Base-by-base conservation (phyloP, 192 early-diverging fungal genomes). In the Coemansia sp. region DNA sequence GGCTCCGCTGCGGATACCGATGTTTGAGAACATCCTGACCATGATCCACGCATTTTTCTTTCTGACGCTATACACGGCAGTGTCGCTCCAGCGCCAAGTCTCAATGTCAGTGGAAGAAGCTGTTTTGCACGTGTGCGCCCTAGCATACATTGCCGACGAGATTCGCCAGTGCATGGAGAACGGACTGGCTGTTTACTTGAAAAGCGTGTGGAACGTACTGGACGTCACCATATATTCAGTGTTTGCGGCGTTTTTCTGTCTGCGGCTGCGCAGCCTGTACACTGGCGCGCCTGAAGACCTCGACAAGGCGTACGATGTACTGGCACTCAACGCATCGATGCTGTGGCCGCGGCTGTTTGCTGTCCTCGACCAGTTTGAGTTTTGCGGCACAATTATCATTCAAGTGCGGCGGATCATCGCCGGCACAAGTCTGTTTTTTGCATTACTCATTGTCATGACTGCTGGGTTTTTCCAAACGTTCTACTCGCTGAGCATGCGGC, bases 391-490 rank as follows among this genome's bases (percentile, higher is more conserved):
- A 3, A 65, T 75, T 20, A 75, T 75, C 23, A 75, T 75, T 3
- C 73, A 75, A 55, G 67, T 75, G 12, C 66, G 67, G 1, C 51
- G 67, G 37, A 75, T 75, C 17, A 68, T 75, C 36, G 57, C 66
- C 0, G 66, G 67, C 4, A 75, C 73, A 47, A 70, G 73, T 18
- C 36, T 75, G 59, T 75, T 75, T 47, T 68, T 75, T 70, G 73
- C 60, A 15, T 38, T 75, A 24, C 62, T 75, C 11, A 49, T 75
- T 31, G 73, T 69, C 24, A 66, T 75, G 63, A 69, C 67, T 34
- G 53, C 60, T 15, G 73, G 73, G 7, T 75, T 75, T 40, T 75
- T 75, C 48, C 73, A 75, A 42, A 75, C 73, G 5, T 75, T 75
- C 49, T 75, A 57, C 25, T 47, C 67, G 63, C 60, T 75, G 21